Percentiles rank a stretch among this genome's conserved stretches.
These are phyloP conservation scores for Pichia sp. DNA, from an alignment of 1,139 yeast species.

Conservation along the genomic window DNA sequence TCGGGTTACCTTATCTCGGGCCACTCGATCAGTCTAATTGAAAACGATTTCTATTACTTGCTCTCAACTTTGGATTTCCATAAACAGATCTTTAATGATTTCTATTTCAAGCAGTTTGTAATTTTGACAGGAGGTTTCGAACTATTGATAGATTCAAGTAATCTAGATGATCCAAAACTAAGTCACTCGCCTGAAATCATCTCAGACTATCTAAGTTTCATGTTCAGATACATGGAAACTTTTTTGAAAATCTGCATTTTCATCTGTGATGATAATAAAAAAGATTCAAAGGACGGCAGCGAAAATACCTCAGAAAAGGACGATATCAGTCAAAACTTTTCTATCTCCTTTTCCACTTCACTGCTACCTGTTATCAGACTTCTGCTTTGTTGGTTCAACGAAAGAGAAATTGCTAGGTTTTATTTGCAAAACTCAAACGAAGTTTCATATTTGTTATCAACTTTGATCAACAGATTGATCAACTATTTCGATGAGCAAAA, in stretches of 20 bases:
- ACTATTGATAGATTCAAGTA: constrained; percentile 26
- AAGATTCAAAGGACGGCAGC: background rate
- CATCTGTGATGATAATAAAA: constrained; percentile 21
- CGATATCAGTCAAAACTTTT: constrained; percentile 12
- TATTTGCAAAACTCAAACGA: constrained; percentile 33
- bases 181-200: constrained; percentile 24
- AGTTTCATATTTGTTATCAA: constrained; percentile 13
- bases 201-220: constrained; percentile 31
- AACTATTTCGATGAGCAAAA: constrained; percentile 3
- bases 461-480: constrained; percentile 10
- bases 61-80: constrained; percentile 28
- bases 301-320: background rate
- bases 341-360: constrained; percentile 22
- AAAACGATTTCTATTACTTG: constrained; percentile 33
- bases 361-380: constrained; percentile 40
- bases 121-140: constrained; percentile 33
- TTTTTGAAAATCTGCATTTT: constrained; percentile 27
- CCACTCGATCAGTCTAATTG: constrained; percentile 32
- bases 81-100: constrained; percentile 29
- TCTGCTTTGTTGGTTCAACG: constrained; percentile 51
- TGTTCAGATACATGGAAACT: constrained; percentile 32
- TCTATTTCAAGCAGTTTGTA: constrained; percentile 32
- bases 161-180: constrained; percentile 19
- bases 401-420: constrained; percentile 40
- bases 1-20: constrained; percentile 32